Base-by-base conservation (phyloP, 2,329 filamentous ascomycete genomes). In the Talaromyces sp. region DNA sequence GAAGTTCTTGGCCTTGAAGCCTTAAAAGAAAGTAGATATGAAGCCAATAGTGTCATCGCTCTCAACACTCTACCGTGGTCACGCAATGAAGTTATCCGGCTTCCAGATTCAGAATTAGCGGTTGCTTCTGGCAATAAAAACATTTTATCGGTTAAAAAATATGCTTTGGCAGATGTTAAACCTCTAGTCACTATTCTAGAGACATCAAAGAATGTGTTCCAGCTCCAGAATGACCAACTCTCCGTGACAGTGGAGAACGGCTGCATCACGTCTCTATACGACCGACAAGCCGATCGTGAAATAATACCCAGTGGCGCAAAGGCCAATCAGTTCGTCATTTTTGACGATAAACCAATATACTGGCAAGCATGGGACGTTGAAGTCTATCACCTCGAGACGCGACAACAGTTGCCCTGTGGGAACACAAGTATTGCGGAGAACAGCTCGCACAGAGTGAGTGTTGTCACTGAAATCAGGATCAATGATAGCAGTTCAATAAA, bases 331-430 rank as follows among this genome's bases (percentile, higher is more conserved):
- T 87, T 95, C 60, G 93, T 98, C 68, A 88, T 98, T 33, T 98
- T 96, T 72, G 95, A 99, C 73, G 95, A 99, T 79, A 97, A 98
- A 79, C 93, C 93, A 24, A 84, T 97, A 22, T 97, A 96, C 81
- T 97, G 93, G 93, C 92, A 97, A 79, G 93, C 93, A 2, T 97
- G 94, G 93, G 94, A 99, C 76, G 94, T 98, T 8, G 95, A 99
- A 78, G 93, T 98, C 24, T 99, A 90, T 80, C 95, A 99, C 72
- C 85, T 98, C 31, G 88, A 96, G 64, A 95, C 93, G 2, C 88
- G 93, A 65, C 86, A 90, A 74, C 90, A 94, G 75, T 83, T 99
- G 14, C 74, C 84, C 3, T 86, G 88, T 19, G 84, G 86, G 67
- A 83, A 87, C 70, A 92, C 91, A 11, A 84, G 82, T 67, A 89